Evolutionary conservation across 2,329 filamentous ascomycete species (phyloP).

Genomic region (Colletotrichum godetiae): DNA sequence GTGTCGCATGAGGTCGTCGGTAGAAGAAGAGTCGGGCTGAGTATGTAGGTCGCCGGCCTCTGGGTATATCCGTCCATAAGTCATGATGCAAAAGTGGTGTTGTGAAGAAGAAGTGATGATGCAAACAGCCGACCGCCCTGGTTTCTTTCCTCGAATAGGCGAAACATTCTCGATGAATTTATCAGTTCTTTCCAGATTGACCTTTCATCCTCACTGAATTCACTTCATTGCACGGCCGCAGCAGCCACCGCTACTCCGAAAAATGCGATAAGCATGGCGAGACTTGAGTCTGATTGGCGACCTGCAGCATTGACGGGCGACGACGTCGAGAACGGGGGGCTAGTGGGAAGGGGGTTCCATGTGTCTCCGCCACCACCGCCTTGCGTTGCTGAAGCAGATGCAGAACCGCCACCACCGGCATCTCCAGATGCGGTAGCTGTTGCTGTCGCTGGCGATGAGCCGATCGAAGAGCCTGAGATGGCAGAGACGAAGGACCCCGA

Average conservation of each 20-base stretch:
- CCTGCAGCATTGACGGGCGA: constrained; percentile 21
- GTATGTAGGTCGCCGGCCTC: constrained; percentile 35
- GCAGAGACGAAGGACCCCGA: constrained; percentile 23
- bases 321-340: constrained; percentile 12
- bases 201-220: not conserved
- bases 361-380: not conserved
- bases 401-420: constrained; percentile 2
- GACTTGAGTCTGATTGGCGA: not conserved
- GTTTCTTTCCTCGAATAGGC: not conserved
- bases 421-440: constrained; percentile 5
- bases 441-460: constrained; percentile 8
- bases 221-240: not conserved
- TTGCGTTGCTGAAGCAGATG: constrained; percentile 18
- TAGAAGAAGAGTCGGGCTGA: constrained; percentile 33
- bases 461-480: constrained; percentile 14
- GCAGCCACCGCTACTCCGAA: not conserved
- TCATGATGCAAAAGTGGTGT: not conserved
- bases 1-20: not conserved
- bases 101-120: not conserved
- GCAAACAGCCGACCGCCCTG: not conserved
- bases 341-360: constrained; percentile 20
- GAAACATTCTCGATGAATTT: not conserved
- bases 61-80: constrained; percentile 31
- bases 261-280: not conserved
- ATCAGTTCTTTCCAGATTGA: not conserved